Conservation (phyloP, 352 stramenopile genomes). For the Phytophthora constricta region DNA sequence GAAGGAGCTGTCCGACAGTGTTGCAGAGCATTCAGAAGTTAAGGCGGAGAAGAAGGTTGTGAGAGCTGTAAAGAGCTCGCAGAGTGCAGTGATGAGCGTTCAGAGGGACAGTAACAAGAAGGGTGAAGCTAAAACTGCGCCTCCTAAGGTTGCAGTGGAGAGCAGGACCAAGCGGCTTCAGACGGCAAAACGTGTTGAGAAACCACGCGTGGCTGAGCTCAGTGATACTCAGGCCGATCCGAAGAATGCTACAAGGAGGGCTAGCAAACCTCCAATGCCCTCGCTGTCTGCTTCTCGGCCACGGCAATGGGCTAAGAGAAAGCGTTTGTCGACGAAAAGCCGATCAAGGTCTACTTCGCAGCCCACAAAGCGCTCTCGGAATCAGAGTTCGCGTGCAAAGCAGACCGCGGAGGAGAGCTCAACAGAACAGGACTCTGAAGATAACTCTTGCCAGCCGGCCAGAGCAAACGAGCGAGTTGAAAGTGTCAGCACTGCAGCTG, state of each 20-base stretch:
- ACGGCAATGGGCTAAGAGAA: neutral
- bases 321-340: constrained; percentile 1
- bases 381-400: neutral
- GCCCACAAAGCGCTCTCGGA: neutral
- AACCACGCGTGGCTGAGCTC: neutral
- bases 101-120: neutral
- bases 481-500: neutral
- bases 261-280: too few relatives aligned
- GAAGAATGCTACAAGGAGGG: too few relatives aligned
- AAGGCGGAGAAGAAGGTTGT: neutral
- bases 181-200: neutral
- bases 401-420: neutral
- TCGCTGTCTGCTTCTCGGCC: neutral
- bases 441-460: neutral
- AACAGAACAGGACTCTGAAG: neutral
- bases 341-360: neutral
- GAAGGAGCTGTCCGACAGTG: neutral
- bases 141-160: neutral
- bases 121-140: neutral
- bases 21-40: neutral
- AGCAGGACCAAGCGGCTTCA: neutral
- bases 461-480: neutral
- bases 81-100: neutral
- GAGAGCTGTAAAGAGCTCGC: too few relatives aligned
- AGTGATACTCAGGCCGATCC: neutral